Conservation (phyloP, 345 rosid species). For the Linum usitatissimum region DNA sequence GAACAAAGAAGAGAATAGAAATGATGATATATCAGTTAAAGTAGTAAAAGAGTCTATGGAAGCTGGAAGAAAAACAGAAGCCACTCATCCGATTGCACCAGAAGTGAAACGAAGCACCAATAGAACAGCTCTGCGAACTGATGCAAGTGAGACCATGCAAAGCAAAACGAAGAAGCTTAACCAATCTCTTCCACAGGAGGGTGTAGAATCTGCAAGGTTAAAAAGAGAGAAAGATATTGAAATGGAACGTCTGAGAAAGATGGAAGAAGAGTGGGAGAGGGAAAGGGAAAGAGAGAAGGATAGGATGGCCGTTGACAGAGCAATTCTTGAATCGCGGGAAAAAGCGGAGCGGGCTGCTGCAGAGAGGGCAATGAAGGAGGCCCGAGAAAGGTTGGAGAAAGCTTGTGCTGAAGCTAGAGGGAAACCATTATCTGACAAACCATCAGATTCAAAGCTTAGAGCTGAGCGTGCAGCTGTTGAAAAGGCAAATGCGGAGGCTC, state of each 20-base stretch:
- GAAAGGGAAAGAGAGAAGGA: constrained; percentile 92
- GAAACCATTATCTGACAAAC: constrained; percentile 45
- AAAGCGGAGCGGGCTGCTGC: constrained; percentile 45
- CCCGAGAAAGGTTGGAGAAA: constrained; percentile 91
- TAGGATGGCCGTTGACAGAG: constrained; percentile 74
- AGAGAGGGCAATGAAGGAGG: constrained; percentile 67
- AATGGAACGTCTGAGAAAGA: constrained; percentile 50
- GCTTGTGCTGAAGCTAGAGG: constrained; percentile 87
- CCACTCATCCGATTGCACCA: constrained; percentile 17
- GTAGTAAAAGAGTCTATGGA: constrained; percentile 24
- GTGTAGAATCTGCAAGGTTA: constrained; percentile 43
- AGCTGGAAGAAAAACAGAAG: constrained; percentile 24
- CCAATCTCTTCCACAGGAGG: constrained; percentile 26
- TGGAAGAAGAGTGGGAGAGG: constrained; percentile 83
- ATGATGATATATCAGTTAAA: constrained; percentile 29
- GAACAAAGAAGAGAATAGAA: constrained; percentile 28
- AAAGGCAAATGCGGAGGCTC: constrained; percentile 89
- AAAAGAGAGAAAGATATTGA: constrained; percentile 56
- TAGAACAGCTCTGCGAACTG: constrained; percentile 24
- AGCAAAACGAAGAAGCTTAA: constrained; percentile 28
- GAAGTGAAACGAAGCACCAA: constrained; percentile 26
- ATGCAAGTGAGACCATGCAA: constrained; percentile 19
- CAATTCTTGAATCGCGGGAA: constrained; percentile 46
- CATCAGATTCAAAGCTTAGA: constrained; percentile 43
- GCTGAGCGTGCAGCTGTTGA: constrained; percentile 91